Evolutionary conservation across 176 grass and related monocot genomes (phyloP).

Genomic region (Musa acuminata): DNA sequence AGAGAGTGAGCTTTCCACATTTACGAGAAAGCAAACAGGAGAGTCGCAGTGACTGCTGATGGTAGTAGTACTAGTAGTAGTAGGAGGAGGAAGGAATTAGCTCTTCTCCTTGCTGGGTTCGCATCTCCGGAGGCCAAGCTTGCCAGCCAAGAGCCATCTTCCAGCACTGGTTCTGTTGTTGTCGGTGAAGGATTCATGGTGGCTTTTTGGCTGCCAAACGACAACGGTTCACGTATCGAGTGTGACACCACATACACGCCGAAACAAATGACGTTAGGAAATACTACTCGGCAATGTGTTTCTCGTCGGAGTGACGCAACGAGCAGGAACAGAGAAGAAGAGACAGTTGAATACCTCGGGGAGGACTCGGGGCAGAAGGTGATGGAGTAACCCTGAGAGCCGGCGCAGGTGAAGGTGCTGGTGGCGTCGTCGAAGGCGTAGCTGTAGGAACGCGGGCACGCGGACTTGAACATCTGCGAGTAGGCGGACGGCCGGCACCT

Average conservation of each 20-base stretch:
- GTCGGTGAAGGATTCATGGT: slow-evolving; percentile 30
- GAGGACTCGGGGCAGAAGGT: slow-evolving; percentile 67
- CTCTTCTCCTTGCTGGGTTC: slow-evolving; percentile 13
- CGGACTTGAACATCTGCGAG: slow-evolving; percentile 88
- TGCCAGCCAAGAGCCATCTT: slow-evolving; percentile 68
- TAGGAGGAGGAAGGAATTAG: slow-evolving; percentile 22
- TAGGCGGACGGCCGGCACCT: slow-evolving; percentile 77
- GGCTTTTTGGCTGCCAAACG: slow-evolving; percentile 51
- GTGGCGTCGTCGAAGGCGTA: slow-evolving; percentile 96
- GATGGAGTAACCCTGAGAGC: slow-evolving; percentile 57
- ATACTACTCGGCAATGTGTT: not conserved
- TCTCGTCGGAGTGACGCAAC: not conserved
- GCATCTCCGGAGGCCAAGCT: slow-evolving; percentile 55
- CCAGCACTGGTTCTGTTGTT: slow-evolving; percentile 39
- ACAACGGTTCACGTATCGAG: too few relatives aligned
- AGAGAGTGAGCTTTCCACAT: not conserved
- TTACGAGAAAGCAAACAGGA: slow-evolving; percentile 7
- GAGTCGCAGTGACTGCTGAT: slow-evolving; percentile 17
- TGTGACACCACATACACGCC: too few relatives aligned
- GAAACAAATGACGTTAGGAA: not conserved
- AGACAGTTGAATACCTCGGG: slow-evolving; percentile 30
- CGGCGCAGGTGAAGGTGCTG: slow-evolving; percentile 85
- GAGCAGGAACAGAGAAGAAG: not conserved
- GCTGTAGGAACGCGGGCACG: slow-evolving; percentile 86
- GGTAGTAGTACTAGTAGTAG: too few relatives aligned